Conservation (phyloP, 495 filamentous ascomycete species). For the Daldinia decipiens region DNA sequence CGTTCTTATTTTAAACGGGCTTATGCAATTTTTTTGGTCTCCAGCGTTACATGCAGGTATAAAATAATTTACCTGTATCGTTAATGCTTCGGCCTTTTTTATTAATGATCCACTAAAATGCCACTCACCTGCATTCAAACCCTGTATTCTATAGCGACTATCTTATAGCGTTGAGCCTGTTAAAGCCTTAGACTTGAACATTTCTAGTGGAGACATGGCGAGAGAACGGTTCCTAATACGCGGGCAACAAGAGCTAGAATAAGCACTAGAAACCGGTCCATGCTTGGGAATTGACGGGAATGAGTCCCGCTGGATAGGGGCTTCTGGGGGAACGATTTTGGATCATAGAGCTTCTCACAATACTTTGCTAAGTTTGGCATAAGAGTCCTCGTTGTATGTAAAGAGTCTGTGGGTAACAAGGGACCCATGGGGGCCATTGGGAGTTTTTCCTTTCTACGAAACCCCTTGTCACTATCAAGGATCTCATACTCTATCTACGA, state of each 20-base stretch:
- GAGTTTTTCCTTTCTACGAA: background rate
- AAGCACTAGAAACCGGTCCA: conserved; percentile 7
- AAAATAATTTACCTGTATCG: conserved; percentile 10
- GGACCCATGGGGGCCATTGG: background rate
- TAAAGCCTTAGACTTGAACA: background rate
- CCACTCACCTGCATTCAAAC: background rate
- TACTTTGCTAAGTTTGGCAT: conserved; percentile 1
- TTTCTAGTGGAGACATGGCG: background rate
- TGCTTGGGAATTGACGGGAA: background rate
- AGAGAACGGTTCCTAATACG: background rate
- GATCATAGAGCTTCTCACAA: background rate
- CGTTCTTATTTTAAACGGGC: background rate
- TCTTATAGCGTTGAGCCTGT: background rate
- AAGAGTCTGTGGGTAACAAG: conserved; percentile 8
- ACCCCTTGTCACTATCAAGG: background rate
- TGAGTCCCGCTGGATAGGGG: conserved; percentile 3
- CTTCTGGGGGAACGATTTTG: conserved; percentile 1
- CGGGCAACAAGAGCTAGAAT: background rate
- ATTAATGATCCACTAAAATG: conserved; percentile 4
- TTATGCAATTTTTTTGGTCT: background rate
- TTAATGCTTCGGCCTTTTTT: conserved; percentile 7
- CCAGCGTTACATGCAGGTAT: background rate
- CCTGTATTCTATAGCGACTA: background rate
- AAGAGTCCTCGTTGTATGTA: background rate
- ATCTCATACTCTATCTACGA: conserved; percentile 15